A percentile compares a stretch with the other conserved stretches of the same genome.
phyloP scores from a whole-genome alignment of 2,329 filamentous ascomycete species.

The Neoascochyta sp. region DNA sequence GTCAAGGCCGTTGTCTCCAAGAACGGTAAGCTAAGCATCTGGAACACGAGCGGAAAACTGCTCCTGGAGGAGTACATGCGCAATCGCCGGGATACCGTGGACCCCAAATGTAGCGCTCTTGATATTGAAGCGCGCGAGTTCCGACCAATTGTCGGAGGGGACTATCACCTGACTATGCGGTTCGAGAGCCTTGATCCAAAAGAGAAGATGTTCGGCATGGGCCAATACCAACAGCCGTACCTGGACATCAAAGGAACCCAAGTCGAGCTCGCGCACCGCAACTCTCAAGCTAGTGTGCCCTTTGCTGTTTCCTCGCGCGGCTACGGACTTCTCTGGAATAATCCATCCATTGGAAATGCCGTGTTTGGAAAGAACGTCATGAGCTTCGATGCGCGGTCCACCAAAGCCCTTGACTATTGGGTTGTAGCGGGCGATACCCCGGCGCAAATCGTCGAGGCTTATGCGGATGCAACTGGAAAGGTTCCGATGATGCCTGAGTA shows the following conservation, averaged over 20 bases:
- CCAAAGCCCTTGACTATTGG: slow-evolving; percentile 61
- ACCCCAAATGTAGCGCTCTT: slow-evolving; percentile 59
- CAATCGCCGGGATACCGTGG: slow-evolving; percentile 48
- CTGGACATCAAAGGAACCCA: slow-evolving; percentile 62
- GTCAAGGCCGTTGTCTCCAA: slow-evolving; percentile 48
- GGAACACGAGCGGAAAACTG: slow-evolving; percentile 41
- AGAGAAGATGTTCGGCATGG: slow-evolving; percentile 66
- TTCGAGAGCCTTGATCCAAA: slow-evolving; percentile 54
- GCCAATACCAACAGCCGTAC: slow-evolving; percentile 63
- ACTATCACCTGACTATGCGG: slow-evolving; percentile 57
- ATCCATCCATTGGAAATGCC: slow-evolving; percentile 58
- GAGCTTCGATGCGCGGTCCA: slow-evolving; percentile 59
- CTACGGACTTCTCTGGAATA: slow-evolving; percentile 66
- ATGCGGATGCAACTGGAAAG: slow-evolving; percentile 55
- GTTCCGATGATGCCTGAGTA: slow-evolving; percentile 68
- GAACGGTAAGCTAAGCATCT: slow-evolving; percentile 51
- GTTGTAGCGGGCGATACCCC: slow-evolving; percentile 57
- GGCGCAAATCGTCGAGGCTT: slow-evolving; percentile 54
- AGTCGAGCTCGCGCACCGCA: slow-evolving; percentile 62
- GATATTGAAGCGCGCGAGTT: slow-evolving; percentile 58
- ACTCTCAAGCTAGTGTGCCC: slow-evolving; percentile 63
- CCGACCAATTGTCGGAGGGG: slow-evolving; percentile 49
- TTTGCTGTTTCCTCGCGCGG: slow-evolving; percentile 59
- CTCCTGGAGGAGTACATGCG: slow-evolving; percentile 55
- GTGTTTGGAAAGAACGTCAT: slow-evolving; percentile 60